Conservation (phyloP, 805 yeast species). For the Candida schatavii region DNA sequence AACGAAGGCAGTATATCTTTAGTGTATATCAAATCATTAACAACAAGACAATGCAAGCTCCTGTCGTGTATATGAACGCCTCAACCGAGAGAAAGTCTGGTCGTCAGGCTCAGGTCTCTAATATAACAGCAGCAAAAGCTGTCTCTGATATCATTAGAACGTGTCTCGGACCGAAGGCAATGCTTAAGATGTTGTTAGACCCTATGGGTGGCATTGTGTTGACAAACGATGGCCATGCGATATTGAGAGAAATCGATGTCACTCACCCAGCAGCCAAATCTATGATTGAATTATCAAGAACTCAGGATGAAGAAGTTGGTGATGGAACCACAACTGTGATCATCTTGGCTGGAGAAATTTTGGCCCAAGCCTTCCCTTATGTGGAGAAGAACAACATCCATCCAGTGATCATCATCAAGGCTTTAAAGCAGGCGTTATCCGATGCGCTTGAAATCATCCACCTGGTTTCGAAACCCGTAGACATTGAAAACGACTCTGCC, state of each 20-base stretch:
- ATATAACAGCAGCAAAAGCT: constrained; percentile 99
- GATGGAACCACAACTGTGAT: constrained; percentile 98
- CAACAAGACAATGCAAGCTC: constrained; percentile 38
- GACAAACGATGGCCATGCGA: constrained; percentile 98
- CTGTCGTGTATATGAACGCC: constrained; percentile 58
- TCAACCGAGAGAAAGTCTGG: constrained; percentile 92
- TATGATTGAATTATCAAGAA: constrained; percentile 94
- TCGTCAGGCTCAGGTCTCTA: constrained; percentile 94
- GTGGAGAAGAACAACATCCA: constrained; percentile 92
- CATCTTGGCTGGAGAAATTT: constrained; percentile 92
- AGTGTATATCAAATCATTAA: constrained; percentile 1
- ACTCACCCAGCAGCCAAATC: constrained; percentile 99
- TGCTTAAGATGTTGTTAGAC: constrained; percentile 95
- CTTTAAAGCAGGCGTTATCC: constrained; percentile 82
- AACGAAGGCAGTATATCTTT: background rate
- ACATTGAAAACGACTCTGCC: constrained; percentile 76
- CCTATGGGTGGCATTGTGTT: constrained; percentile 96
- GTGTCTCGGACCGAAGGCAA: constrained; percentile 98
- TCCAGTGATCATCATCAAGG: constrained; percentile 94
- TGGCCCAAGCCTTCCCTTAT: constrained; percentile 93
- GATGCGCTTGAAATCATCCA: constrained; percentile 90
- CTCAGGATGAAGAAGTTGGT: constrained; percentile 98
- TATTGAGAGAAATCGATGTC: constrained; percentile 92
- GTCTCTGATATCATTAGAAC: constrained; percentile 97
- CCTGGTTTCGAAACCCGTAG: constrained; percentile 79